A percentile compares a stretch with the other conserved stretches of the same genome.
phyloP scores from a whole-genome alignment of 2,329 filamentous ascomycete species.

The Cadophora sp. region DNA sequence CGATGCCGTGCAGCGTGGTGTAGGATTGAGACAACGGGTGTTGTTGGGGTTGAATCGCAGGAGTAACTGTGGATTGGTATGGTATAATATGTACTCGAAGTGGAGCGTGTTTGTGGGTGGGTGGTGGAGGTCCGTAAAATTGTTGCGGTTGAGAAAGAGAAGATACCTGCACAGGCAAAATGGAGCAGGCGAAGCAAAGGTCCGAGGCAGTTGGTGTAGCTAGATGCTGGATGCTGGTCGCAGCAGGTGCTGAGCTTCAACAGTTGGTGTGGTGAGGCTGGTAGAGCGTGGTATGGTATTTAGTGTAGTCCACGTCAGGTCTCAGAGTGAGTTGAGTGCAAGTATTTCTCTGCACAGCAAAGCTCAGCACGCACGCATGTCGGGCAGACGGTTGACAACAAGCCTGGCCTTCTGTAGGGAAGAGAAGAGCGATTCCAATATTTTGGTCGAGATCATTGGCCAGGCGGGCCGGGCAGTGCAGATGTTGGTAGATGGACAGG shows the following conservation, averaged over 20 bases:
- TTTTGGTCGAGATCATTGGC: slow-evolving; percentile 4
- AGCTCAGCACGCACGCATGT: background rate
- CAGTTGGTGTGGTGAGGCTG: background rate
- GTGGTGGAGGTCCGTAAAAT: background rate
- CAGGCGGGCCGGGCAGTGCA: background rate
- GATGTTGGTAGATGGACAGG: background rate
- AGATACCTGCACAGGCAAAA: background rate
- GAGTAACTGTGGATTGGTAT: background rate
- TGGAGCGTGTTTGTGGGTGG: background rate
- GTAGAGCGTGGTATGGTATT: background rate
- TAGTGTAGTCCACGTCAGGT: background rate
- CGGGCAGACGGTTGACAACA: background rate
- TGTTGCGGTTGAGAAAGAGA: background rate
- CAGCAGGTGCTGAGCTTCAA: background rate
- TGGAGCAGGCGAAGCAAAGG: background rate
- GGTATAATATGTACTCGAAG: background rate
- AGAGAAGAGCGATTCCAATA: background rate
- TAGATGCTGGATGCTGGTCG: background rate
- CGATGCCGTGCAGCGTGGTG: background rate
- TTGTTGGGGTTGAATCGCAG: background rate
- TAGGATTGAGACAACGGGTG: background rate
- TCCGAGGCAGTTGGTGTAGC: background rate
- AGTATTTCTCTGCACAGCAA: slow-evolving; percentile 3
- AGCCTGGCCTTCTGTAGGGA: background rate
- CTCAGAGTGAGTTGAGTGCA: too few species aligned